Evolutionary conservation across 2,329 filamentous ascomycete species (phyloP), one percentile per base, ranked within the genome.

Genomic region (Calonectria fujianensis): DNA sequence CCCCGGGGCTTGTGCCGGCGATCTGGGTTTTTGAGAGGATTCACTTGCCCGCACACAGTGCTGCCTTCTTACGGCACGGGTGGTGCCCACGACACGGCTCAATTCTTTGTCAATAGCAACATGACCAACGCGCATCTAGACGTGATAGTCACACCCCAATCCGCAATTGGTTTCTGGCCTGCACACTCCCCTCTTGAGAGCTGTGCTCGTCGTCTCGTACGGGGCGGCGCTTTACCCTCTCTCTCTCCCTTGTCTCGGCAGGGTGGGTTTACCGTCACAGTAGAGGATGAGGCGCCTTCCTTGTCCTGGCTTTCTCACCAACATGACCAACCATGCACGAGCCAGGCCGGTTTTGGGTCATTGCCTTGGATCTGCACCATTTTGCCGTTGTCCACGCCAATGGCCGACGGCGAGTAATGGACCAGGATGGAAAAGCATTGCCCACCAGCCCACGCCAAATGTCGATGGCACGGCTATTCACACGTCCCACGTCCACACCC

Each of bases 1-100:
- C 66, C 73, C 70, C 68, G 74, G 70, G 75, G 61, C 32, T 72
- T 27, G 71, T 51, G 66, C 73, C 76, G 75, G 73, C 79, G 79
- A 80, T 80, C 79, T 79, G 75, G 48, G 61, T 72, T 80, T 77
- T 76, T 63, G 57, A 75, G 74, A 69, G 24, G 24, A 64, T 52
- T 50, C 51, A 54, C 41, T 63, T 32, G 16, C 24, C 57, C 69
- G 51, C 69, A 51, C 67, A 70, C 45, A 70, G 37, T 65, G 48
- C 35, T 39, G 54, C 35, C 57, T 52, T 63, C n/a, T 54, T 73
- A 69, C 68, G 18, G 32, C 27, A 32, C 2, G 59, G 64, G 64
- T 75, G 57, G 48, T 29, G 48, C 39, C 32, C 51, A 52, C 54
- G 37, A 29, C 39, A 32, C 27, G 31, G 39, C 50, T 70, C 57